phyloP scores from a whole-genome alignment of 2,329 filamentous ascomycete genomes.

The Clarireedia homoeocarpa region DNA sequence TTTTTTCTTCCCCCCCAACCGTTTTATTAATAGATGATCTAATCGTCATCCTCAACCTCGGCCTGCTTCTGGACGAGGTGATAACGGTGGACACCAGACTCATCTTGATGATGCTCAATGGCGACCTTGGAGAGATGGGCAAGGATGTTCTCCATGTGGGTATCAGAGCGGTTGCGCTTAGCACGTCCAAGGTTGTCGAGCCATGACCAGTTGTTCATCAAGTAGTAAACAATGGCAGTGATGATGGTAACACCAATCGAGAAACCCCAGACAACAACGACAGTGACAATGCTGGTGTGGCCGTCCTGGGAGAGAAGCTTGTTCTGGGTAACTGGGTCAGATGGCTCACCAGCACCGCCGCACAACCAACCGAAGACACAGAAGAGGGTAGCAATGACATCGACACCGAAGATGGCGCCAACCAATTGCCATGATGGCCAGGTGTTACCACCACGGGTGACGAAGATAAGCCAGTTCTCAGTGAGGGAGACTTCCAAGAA shows the following conservation, averaged over 20 bases:
- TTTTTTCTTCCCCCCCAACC: background rate
- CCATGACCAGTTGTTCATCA: constrained; percentile 50
- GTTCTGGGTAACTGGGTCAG: constrained; percentile 32
- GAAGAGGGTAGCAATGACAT: constrained; percentile 66
- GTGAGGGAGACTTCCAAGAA: constrained; percentile 68
- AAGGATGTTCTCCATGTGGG: constrained; percentile 59
- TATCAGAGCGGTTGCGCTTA: constrained; percentile 53
- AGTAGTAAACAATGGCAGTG: constrained; percentile 57
- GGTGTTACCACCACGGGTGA: constrained; percentile 64
- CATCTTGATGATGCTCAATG: constrained; percentile 44
- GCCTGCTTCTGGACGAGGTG: constrained; percentile 8
- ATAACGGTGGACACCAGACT: constrained; percentile 7
- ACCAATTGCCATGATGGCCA: constrained; percentile 70
- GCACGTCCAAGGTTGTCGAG: constrained; percentile 56
- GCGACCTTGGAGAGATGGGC: constrained; percentile 56
- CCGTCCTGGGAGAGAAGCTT: constrained; percentile 32
- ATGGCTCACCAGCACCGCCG: constrained; percentile 36
- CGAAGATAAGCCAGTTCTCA: constrained; percentile 75
- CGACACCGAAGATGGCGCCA: constrained; percentile 62
- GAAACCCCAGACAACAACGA: constrained; percentile 58
- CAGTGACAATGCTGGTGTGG: constrained; percentile 47
- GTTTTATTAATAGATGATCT: constrained; percentile 2
- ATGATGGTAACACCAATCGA: constrained; percentile 59
- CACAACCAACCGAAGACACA: constrained; percentile 68
- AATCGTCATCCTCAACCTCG: constrained; percentile 11